These are phyloP conservation scores for Lolium rigidum DNA, from an alignment of 176 grass and related monocot genomes.

Conservation along the genomic window DNA sequence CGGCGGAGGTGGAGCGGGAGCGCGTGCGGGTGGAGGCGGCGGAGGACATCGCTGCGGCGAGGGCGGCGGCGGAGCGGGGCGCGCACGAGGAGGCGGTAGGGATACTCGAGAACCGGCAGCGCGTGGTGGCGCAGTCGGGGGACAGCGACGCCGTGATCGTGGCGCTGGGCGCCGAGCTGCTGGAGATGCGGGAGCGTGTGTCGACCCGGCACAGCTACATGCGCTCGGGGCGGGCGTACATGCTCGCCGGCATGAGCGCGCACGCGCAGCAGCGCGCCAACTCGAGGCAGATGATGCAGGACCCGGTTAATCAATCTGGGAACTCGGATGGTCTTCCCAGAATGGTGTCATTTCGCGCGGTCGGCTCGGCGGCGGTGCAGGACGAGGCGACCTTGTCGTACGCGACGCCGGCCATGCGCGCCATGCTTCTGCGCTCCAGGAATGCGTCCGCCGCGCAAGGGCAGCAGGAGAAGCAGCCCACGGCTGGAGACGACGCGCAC, in stretches of 20 bases:
- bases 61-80: constrained; percentile 46
- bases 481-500: background rate
- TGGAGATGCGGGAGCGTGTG: constrained; percentile 42
- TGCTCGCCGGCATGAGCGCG: constrained; percentile 45
- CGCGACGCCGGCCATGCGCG: constrained; percentile 49
- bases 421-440: constrained; percentile 44
- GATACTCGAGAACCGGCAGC: constrained; percentile 46
- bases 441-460: background rate
- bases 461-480: background rate
- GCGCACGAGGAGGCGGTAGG: constrained; percentile 39
- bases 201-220: constrained; percentile 13
- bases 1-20: constrained; percentile 52
- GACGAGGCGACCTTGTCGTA: background rate
- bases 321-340: background rate
- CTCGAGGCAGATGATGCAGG: background rate
- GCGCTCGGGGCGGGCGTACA: constrained; percentile 44
- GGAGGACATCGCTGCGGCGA: constrained; percentile 53
- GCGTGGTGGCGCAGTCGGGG: constrained; percentile 22
- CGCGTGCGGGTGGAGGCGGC: constrained; percentile 39
- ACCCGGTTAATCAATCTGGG: background rate
- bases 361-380: background rate
- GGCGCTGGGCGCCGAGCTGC: constrained; percentile 37
- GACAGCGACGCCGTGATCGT: background rate
- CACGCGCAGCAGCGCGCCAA: constrained; percentile 50
- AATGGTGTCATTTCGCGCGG: too few relatives aligned